A percentile compares a stretch with the other conserved stretches of the same genome.
phyloP scores from a whole-genome alignment of 495 filamentous ascomycete genomes.

The Aspergillus funiculosus region DNA sequence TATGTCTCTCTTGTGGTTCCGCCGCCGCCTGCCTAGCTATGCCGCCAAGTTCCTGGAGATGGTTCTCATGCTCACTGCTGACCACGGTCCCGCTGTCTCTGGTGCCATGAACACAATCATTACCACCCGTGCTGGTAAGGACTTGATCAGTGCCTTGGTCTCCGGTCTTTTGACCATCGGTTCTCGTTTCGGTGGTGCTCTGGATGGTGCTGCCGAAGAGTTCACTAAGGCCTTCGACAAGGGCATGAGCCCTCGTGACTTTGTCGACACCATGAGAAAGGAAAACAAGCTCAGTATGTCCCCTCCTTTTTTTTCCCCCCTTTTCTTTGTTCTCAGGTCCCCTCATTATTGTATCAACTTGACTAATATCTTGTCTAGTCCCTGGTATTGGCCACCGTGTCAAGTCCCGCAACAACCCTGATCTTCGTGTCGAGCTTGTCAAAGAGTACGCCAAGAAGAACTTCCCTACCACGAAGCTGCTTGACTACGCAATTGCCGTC shows the following conservation, averaged over 20 bases:
- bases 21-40: slow-evolving; percentile 90
- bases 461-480: slow-evolving; percentile 93
- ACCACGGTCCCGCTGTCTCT: slow-evolving; percentile 97
- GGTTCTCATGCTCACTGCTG: slow-evolving; percentile 99
- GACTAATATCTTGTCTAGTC: slow-evolving; percentile 47
- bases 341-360: not conserved
- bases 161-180: slow-evolving; percentile 97
- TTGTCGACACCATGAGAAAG: slow-evolving; percentile 97
- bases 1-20: slow-evolving; percentile 99
- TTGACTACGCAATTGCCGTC: slow-evolving; percentile 96
- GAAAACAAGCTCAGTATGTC: slow-evolving; percentile 94
- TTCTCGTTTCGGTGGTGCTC: slow-evolving; percentile 95
- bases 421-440: slow-evolving; percentile 97
- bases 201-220: slow-evolving; percentile 96
- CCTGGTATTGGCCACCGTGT: slow-evolving; percentile 98
- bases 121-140: slow-evolving; percentile 97
- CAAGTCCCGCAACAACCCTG: slow-evolving; percentile 99
- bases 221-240: slow-evolving; percentile 98
- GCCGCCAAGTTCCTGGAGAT: slow-evolving; percentile 99
- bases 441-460: slow-evolving; percentile 97
- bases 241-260: slow-evolving; percentile 95
- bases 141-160: slow-evolving; percentile 91
- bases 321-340: not conserved
- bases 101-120: slow-evolving; percentile 99
- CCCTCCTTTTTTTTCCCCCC: not conserved